phyloP scores from a whole-genome alignment of 805 yeast species.

The Grigorovia jiainica region DNA sequence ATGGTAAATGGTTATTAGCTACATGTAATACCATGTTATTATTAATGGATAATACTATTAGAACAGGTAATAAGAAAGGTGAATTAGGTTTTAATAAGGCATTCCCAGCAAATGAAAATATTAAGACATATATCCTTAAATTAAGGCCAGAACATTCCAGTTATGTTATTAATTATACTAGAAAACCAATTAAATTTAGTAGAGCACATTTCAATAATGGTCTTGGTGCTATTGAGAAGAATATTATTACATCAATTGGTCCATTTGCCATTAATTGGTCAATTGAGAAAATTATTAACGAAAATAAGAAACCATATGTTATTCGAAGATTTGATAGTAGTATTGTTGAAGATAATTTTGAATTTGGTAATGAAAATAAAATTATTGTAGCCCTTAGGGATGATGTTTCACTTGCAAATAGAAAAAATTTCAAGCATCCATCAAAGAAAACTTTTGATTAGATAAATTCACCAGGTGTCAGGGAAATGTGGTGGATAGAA shows the following conservation, averaged over 20 bases:
- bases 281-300: conserved; percentile 46
- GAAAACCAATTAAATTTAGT: conserved; percentile 48
- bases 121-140: conserved; percentile 57
- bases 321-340: conserved; percentile 53
- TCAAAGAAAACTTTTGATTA: conserved; percentile 1
- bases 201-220: conserved; percentile 73
- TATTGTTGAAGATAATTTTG: conserved; percentile 71
- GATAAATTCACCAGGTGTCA: neutral
- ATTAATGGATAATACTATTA: conserved; percentile 56
- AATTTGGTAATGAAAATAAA: conserved; percentile 59
- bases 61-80: conserved; percentile 52
- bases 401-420: conserved; percentile 65
- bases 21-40: conserved; percentile 68
- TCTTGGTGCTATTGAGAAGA: conserved; percentile 50
- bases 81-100: conserved; percentile 53
- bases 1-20: conserved; percentile 74
- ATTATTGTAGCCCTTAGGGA: conserved; percentile 67
- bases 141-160: conserved; percentile 66
- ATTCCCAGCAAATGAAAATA: conserved; percentile 56
- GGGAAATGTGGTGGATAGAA: too few relatives aligned
- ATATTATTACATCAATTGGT: conserved; percentile 70
- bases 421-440: conserved; percentile 50
- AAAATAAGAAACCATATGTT: conserved; percentile 39
- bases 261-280: conserved; percentile 81
- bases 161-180: conserved; percentile 43